Conservation (phyloP, 2,329 filamentous ascomycete species). For the Ceratocystis diversiconidia region DNA sequence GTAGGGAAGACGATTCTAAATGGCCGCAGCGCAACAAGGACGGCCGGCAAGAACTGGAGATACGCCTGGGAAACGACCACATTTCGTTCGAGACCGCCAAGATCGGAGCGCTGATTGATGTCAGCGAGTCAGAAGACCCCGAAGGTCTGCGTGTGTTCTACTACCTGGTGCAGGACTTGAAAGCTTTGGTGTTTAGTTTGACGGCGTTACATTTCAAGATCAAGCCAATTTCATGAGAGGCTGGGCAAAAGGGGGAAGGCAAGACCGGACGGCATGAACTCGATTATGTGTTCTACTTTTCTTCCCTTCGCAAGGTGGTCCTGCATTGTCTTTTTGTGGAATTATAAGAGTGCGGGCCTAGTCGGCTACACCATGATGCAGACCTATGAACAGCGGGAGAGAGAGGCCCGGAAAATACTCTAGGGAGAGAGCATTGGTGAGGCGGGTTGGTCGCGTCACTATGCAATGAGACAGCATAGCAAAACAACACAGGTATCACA, state of each 20-base stretch:
- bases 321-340: too few relatives aligned
- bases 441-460: too few relatives aligned
- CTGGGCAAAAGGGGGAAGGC: background rate
- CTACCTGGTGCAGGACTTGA: slow-evolving; percentile 93
- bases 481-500: too few relatives aligned
- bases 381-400: too few relatives aligned
- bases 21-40: slow-evolving; percentile 99
- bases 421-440: too few relatives aligned
- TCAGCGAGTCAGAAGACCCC: slow-evolving; percentile 88
- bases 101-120: slow-evolving; percentile 91
- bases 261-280: background rate
- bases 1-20: slow-evolving; percentile 89
- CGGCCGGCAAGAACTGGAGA: slow-evolving; percentile 89
- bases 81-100: slow-evolving; percentile 99
- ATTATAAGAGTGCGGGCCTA: too few relatives aligned
- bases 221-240: slow-evolving; percentile 49
- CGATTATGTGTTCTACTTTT: too few relatives aligned
- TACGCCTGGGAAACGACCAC: slow-evolving; percentile 82
- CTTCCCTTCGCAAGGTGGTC: too few relatives aligned
- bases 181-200: slow-evolving; percentile 89
- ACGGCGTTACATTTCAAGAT: slow-evolving; percentile 98
- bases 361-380: too few relatives aligned
- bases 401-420: too few relatives aligned
- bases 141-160: slow-evolving; percentile 96
- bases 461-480: too few relatives aligned